A percentile compares a stretch with the other conserved stretches of the same genome.
These are phyloP conservation scores for Lodderomyces parapsilosis DNA, from an alignment of 1,139 yeast genomes.

Conservation along the genomic window DNA sequence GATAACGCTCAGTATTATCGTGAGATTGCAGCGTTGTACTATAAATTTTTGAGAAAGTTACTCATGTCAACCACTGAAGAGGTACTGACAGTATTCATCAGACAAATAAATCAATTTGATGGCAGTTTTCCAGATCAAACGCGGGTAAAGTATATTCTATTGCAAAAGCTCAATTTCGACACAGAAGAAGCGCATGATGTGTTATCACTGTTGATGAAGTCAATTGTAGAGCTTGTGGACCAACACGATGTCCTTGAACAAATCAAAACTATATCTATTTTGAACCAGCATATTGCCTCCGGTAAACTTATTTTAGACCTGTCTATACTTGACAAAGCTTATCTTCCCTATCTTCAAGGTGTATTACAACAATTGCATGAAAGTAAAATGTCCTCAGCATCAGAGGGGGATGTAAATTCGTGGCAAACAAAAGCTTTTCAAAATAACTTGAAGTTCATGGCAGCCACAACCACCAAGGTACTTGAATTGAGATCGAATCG, in stretches of 20 bases:
- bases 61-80: slow-evolving; percentile 14
- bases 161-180: slow-evolving; percentile 1
- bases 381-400: slow-evolving; percentile 4
- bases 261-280: slow-evolving; percentile 31
- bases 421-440: slow-evolving; percentile 20
- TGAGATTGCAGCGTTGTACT: slow-evolving; percentile 28
- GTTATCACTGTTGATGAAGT: slow-evolving; percentile 1
- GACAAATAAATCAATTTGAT: not conserved
- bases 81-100: not conserved
- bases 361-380: slow-evolving; percentile 15
- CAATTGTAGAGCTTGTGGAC: not conserved
- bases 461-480: slow-evolving; percentile 23
- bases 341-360: slow-evolving; percentile 18
- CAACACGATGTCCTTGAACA: slow-evolving; percentile 20
- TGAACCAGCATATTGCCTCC: slow-evolving; percentile 13
- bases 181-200: not conserved
- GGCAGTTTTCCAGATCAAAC: slow-evolving; percentile 1
- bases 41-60: slow-evolving; percentile 33
- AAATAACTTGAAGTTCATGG: slow-evolving; percentile 37
- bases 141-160: slow-evolving; percentile 3
- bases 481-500: not conserved
- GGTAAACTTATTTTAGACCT: slow-evolving; percentile 13
- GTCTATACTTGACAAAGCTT: slow-evolving; percentile 15
- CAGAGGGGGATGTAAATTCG: slow-evolving; percentile 6
- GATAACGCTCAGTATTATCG: slow-evolving; percentile 39